A percentile compares a stretch with the other conserved stretches of the same genome.
These are phyloP conservation scores for Plenodomus tracheiphilus DNA, from an alignment of 2,329 filamentous ascomycete species.

Conservation along the genomic window DNA sequence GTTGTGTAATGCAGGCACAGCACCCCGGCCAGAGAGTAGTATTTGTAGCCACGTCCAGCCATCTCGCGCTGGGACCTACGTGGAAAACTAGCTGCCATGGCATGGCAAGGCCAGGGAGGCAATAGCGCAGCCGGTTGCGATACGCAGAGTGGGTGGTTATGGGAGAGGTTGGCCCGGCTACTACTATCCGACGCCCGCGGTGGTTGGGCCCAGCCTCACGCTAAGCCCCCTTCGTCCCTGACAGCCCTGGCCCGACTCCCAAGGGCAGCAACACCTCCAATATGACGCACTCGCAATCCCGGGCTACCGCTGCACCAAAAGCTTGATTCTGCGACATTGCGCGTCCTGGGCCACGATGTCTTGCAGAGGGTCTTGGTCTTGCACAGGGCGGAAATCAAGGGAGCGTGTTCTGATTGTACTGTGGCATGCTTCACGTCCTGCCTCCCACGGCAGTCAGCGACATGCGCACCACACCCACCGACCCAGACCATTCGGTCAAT, in stretches of 20 bases:
- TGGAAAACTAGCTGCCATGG: constrained; percentile 20
- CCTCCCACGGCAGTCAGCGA: too few species aligned
- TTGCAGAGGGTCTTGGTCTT: too few species aligned
- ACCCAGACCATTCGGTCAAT: too few species aligned
- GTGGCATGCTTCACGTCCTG: too few species aligned
- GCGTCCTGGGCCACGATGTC: too few species aligned
- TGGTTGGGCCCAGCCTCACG: constrained; percentile 1
- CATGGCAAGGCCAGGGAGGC: constrained; percentile 12
- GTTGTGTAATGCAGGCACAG: constrained; percentile 22
- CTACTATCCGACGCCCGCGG: not conserved
- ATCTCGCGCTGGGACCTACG: constrained; percentile 34
- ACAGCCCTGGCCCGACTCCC: too few species aligned
- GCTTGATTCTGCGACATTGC: not conserved
- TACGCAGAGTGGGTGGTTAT: constrained; percentile 36
- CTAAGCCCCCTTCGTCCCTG: not conserved
- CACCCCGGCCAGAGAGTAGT: constrained; percentile 21
- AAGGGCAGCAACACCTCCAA: not conserved
- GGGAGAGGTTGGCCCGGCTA: constrained; percentile 15
- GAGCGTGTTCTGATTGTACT: too few species aligned
- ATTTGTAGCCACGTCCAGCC: constrained; percentile 40
- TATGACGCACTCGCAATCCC: not conserved
- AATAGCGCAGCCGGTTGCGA: constrained; percentile 24
- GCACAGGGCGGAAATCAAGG: too few species aligned
- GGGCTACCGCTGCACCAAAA: not conserved
- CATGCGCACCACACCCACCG: too few species aligned